phyloP scores from a whole-genome alignment of 352 stramenopile species.

The Thalassiosira oceanica region DNA sequence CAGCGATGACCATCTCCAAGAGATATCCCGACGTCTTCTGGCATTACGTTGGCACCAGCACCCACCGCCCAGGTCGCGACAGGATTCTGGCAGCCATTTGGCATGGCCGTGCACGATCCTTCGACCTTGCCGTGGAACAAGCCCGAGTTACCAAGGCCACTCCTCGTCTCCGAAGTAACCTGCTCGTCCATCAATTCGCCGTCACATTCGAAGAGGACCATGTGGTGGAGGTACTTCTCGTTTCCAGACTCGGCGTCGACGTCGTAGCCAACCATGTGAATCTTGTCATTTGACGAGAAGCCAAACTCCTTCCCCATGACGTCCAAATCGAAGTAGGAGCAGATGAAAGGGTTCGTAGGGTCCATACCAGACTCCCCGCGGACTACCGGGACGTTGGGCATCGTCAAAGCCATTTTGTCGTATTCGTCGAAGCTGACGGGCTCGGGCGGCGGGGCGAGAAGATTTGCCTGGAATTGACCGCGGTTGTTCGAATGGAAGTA shows the following conservation, averaged over 20 bases:
- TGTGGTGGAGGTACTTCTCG: conserved; percentile 10
- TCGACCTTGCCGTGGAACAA: conserved; percentile 4
- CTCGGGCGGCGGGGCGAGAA: not conserved
- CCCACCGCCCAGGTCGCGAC: conserved; percentile 11
- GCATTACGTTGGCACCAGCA: not conserved
- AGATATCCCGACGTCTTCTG: conserved; percentile 10
- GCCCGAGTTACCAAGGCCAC: not conserved
- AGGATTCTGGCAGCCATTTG: conserved; percentile 1
- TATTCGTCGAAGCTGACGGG: not conserved
- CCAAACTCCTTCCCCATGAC: not conserved
- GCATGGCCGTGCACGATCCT: conserved; percentile 6
- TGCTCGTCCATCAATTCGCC: no score
- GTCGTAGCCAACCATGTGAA: conserved; percentile 2
- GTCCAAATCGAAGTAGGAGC: conserved; percentile 13
- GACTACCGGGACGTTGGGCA: conserved; percentile 15
- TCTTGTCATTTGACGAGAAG: conserved; percentile 4
- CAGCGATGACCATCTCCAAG: conserved; percentile 2
- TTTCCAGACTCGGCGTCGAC: not conserved
- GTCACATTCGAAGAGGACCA: conserved; percentile 11
- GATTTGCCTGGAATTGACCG: conserved; percentile 5
- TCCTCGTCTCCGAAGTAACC: not conserved
- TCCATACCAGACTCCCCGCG: conserved; percentile 7
- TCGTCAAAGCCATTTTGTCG: conserved; percentile 3
- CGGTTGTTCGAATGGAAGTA: not conserved
- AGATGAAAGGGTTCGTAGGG: conserved; percentile 18